Conservation (phyloP, 2,329 filamentous ascomycete species). For the Stylonectria norvegica region DNA sequence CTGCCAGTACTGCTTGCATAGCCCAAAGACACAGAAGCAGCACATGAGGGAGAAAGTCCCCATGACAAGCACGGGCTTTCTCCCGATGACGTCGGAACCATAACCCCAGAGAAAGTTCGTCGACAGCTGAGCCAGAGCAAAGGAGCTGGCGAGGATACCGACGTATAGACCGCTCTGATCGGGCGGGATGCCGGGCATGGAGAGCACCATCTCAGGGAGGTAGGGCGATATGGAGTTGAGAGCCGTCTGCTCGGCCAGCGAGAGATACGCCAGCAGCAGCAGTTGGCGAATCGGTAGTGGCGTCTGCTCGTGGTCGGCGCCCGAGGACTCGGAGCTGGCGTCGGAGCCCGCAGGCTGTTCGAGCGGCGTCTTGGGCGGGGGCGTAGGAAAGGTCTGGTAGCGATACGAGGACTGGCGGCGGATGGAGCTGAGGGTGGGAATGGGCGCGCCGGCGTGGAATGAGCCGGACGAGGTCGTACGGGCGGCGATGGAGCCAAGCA, state of each 20-base stretch:
- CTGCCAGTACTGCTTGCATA: slow-evolving; percentile 79
- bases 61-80: slow-evolving; percentile 70
- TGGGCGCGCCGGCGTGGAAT: slow-evolving; percentile 51
- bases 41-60: slow-evolving; percentile 79
- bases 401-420: slow-evolving; percentile 50
- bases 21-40: slow-evolving; percentile 84
- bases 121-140: slow-evolving; percentile 85
- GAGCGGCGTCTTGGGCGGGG: slow-evolving; percentile 65
- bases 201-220: slow-evolving; percentile 84
- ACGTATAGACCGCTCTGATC: slow-evolving; percentile 80
- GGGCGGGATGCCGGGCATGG: slow-evolving; percentile 74
- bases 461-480: slow-evolving; percentile 41
- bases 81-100: slow-evolving; percentile 62
- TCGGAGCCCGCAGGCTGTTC: slow-evolving; percentile 37
- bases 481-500: slow-evolving; percentile 6
- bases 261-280: slow-evolving; percentile 78
- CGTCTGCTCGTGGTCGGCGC: slow-evolving; percentile 52
- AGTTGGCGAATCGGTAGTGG: slow-evolving; percentile 83
- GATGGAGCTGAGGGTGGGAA: slow-evolving; percentile 36
- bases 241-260: slow-evolving; percentile 90
- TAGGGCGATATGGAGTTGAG: slow-evolving; percentile 96
- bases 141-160: slow-evolving; percentile 82
- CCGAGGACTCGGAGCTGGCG: slow-evolving; percentile 26
- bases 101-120: slow-evolving; percentile 71
- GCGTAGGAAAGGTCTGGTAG: slow-evolving; percentile 79